Base-by-base conservation (phyloP, 805 yeast genomes). In the Wickerhamiella hasegawae region DNA sequence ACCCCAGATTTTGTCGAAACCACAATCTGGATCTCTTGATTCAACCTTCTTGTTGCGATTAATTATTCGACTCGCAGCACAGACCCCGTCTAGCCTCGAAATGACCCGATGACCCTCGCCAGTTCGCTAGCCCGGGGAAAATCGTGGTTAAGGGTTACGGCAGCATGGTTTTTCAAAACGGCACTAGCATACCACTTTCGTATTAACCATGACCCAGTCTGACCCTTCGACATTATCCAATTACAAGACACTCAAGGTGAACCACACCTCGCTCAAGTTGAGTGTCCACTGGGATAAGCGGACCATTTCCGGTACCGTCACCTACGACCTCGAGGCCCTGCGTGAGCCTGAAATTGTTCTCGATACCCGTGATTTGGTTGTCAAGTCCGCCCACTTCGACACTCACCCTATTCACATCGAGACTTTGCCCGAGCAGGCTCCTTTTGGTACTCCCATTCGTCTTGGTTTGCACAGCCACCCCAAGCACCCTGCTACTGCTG, bases 151-250 rank as follows among this genome's bases (percentile, higher is more conserved):
- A n/a, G n/a, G n/a, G n/a, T n/a, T n/a, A n/a, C n/a, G n/a, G n/a
- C n/a, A n/a, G n/a, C n/a, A n/a, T n/a, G n/a, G n/a, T n/a, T n/a
- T n/a, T n/a, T n/a, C n/a, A n/a, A n/a, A n/a, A n/a, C n/a, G n/a
- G n/a, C n/a, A n/a, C n/a, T n/a, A n/a, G n/a, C n/a, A n/a, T n/a
- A n/a, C n/a, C n/a, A n/a, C n/a, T n/a, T n/a, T n/a, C n/a, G n/a
- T 11, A n/a, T 16, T 25, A n/a, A 12, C 6, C 28, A 25, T 25
- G 28, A n/a, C 28, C 14, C 8, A 16, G 19, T 11, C 19, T 10
- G 32, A 29, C 54, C 77, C 78, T 18, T 77, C 92, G 2, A 80
- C 95, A 3, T 61, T 74, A 32, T 82, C 94, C 28, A 79, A 76
- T 53, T 84, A 81, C 54, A 44, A 46, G 14, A 20, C 76, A 11